phyloP scores from a whole-genome alignment of 352 stramenopile species.

The Phytopythium litorale region DNA sequence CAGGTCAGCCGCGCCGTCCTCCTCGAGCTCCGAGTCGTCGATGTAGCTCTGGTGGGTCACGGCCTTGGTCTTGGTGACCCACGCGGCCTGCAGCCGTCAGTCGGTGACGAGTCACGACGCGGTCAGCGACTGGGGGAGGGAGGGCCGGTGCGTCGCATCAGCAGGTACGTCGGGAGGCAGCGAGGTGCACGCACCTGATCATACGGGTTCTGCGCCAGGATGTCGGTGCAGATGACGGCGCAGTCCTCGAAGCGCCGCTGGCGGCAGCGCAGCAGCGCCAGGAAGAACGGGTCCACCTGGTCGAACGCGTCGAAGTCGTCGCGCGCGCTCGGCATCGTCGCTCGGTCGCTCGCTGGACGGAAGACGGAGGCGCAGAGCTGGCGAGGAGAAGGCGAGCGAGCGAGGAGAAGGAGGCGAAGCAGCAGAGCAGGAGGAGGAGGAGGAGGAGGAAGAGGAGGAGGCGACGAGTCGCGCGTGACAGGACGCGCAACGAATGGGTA shows the following conservation, averaged over 20 bases:
- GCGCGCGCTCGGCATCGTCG: conserved; percentile 8
- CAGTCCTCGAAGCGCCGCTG: conserved; percentile 81
- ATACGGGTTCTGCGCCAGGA: conserved; percentile 84
- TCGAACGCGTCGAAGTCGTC: conserved; percentile 40
- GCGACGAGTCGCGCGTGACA: conserved; percentile 11
- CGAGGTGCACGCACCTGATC: conserved; percentile 46
- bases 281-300: conserved; percentile 87
- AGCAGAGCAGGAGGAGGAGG: neutral
- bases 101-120: neutral
- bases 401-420: neutral
- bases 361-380: neutral
- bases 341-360: neutral
- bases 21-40: conserved; percentile 92
- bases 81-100: conserved; percentile 50
- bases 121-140: no score
- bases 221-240: conserved; percentile 78
- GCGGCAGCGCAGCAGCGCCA: conserved; percentile 72
- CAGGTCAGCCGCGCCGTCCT: conserved; percentile 87
- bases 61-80: conserved; percentile 89
- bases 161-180: no score
- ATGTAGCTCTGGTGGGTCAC: conserved; percentile 89
- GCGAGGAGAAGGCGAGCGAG: neutral
- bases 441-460: neutral
- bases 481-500: conserved; percentile 1
- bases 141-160: neutral